Evolutionary conservation across 1,284 basidiomycete genomes (phyloP).

Genomic region (Puccinia hordei): DNA sequence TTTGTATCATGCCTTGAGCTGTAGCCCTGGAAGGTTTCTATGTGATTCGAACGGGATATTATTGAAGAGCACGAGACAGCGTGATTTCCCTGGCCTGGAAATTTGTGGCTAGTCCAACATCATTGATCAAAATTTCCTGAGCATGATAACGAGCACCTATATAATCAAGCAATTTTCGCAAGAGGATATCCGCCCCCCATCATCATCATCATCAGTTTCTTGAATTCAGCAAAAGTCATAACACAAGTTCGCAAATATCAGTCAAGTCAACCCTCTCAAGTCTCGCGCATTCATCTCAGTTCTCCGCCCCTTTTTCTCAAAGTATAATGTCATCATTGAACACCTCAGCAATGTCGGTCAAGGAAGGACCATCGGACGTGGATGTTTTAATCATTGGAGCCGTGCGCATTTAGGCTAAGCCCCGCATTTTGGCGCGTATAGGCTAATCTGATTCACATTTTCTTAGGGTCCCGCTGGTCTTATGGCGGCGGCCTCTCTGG

Average conservation of each 20-base stretch:
- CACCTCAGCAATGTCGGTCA: background rate
- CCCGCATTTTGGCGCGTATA: background rate
- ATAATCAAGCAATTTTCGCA: too few relatives aligned
- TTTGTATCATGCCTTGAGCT: too few relatives aligned
- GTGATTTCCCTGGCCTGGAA: too few relatives aligned
- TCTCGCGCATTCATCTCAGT: background rate
- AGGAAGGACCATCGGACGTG: constrained; percentile 20
- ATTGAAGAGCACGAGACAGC: too few relatives aligned
- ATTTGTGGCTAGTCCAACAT: too few relatives aligned
- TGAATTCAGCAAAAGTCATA: background rate
- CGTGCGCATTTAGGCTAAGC: constrained; percentile 7
- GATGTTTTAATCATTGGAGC: constrained; percentile 51
- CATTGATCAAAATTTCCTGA: too few relatives aligned
- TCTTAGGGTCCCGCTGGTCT: constrained; percentile 50
- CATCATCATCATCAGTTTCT: background rate
- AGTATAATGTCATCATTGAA: background rate
- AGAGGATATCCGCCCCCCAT: too few relatives aligned
- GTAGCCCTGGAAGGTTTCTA: too few relatives aligned
- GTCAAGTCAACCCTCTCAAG: background rate
- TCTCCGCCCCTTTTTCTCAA: background rate
- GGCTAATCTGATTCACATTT: background rate
- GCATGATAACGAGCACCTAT: too few relatives aligned
- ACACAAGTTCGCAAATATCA: background rate
- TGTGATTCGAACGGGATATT: too few relatives aligned
- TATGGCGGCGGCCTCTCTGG: constrained; percentile 48